Conservation (phyloP, 176 grass and related monocot species). For the Phoenix dactylifera region DNA sequence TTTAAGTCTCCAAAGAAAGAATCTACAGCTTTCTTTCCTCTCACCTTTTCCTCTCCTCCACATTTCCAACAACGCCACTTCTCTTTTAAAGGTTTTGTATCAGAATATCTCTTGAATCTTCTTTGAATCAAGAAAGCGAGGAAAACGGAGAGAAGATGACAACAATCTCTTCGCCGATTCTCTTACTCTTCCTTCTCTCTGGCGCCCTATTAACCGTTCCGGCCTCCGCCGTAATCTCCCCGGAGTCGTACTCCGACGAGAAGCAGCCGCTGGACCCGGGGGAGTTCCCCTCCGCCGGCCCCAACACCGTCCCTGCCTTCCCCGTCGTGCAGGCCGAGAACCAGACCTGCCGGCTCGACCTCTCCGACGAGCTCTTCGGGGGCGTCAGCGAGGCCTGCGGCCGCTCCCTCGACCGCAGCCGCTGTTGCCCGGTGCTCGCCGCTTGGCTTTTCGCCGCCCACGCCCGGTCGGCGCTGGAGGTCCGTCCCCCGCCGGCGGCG, state of each 20-base stretch:
- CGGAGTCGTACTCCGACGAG: constrained; percentile 26
- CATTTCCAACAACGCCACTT: too few species aligned
- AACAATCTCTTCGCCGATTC: too few species aligned
- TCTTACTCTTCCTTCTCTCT: constrained; percentile 6
- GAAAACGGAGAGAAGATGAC: too few species aligned
- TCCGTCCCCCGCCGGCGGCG: constrained; percentile 27
- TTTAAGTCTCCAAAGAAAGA: too few species aligned
- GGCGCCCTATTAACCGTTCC: constrained; percentile 21
- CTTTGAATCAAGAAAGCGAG: too few species aligned
- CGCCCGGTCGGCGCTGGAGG: constrained; percentile 72
- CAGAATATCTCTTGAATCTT: too few species aligned
- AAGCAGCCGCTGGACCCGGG: constrained; percentile 12
- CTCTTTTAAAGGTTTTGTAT: too few species aligned
- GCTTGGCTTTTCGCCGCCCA: constrained; percentile 98
- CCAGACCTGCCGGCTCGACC: constrained; percentile 58
- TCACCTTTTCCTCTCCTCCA: too few species aligned
- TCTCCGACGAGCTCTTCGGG: constrained; percentile 92
- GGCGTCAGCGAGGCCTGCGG: constrained; percentile 84
- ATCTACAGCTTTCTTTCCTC: too few species aligned
- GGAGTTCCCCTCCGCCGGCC: constrained; percentile 10
- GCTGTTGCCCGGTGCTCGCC: constrained; percentile 93
- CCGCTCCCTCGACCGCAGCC: constrained; percentile 64
- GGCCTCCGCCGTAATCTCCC: constrained; percentile 18
- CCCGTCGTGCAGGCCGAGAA: constrained; percentile 26
- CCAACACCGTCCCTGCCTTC: constrained; percentile 43